Evolutionary conservation across 768 basidiomycete species (phyloP).

Genomic region (Tylopilus subfusipes): DNA sequence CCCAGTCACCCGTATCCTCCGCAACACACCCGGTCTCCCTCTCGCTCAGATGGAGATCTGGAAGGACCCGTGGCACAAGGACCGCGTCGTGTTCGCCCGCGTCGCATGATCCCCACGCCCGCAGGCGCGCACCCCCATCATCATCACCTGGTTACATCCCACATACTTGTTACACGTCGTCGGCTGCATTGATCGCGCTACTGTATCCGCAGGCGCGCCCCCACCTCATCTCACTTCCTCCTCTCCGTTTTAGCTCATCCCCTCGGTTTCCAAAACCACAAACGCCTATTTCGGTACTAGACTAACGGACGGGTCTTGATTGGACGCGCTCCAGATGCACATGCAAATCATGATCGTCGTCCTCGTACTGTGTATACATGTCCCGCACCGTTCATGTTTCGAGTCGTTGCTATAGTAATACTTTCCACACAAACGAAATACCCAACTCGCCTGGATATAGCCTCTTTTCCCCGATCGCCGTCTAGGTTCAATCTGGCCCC

Average conservation of each 20-base stretch:
- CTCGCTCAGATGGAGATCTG: constrained; percentile 55
- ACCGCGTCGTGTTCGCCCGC: constrained; percentile 65
- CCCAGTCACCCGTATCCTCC: constrained; percentile 58
- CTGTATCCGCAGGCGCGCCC: constrained; percentile 1
- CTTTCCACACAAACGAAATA: neutral
- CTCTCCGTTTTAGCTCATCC: constrained; percentile 2
- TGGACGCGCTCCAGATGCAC: neutral
- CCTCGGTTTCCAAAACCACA: constrained; percentile 3
- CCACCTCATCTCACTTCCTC: constrained; percentile 15
- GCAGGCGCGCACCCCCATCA: neutral
- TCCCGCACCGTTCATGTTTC: constrained; percentile 9
- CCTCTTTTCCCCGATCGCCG: neutral
- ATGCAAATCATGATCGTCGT: constrained; percentile 16
- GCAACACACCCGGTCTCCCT: constrained; percentile 40
- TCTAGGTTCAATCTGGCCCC: neutral
- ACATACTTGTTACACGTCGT: neutral
- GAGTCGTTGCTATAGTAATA: constrained; percentile 21
- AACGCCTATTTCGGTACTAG: constrained; percentile 5
- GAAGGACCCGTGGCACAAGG: constrained; percentile 76
- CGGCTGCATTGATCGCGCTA: constrained; percentile 1
- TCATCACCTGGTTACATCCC: constrained; percentile 15
- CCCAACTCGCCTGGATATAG: neutral
- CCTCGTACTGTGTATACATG: neutral
- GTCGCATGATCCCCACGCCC: constrained; percentile 25
- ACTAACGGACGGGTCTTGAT: neutral